Percentiles rank a stretch among this genome's conserved stretches.
Conservation (phyloP, 129 eudicot genomes). For the Lactuca sativa region DNA sequence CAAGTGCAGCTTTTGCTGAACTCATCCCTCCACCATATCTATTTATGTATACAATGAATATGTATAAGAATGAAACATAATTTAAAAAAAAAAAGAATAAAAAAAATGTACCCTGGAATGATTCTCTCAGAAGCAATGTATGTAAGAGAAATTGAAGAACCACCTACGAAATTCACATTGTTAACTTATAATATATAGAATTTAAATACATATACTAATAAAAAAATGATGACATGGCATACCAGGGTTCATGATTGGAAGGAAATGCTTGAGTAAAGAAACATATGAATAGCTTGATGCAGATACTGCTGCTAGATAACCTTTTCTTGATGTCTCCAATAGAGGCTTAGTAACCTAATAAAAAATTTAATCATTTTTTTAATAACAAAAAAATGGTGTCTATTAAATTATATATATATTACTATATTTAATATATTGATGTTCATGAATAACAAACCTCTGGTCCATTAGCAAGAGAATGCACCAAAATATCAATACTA, state of each 20-base stretch:
- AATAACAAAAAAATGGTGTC: constrained; percentile 6
- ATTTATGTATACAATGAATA: neutral
- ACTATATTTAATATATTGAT: neutral
- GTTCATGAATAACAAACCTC: constrained; percentile 50
- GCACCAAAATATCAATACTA: constrained; percentile 94
- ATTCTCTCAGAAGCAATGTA: constrained; percentile 94
- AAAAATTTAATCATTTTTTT: neutral
- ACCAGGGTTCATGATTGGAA: constrained; percentile 95
- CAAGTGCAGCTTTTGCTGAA: constrained; percentile 96
- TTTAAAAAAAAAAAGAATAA: neutral
- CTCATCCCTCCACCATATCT: constrained; percentile 99
- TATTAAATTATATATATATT: neutral
- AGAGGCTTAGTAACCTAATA: constrained; percentile 82
- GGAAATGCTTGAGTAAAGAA: constrained; percentile 86
- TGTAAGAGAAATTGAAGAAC: constrained; percentile 88
- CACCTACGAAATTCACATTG: constrained; percentile 48
- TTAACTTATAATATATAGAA: constrained; percentile 2
- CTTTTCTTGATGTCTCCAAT: constrained; percentile 87
- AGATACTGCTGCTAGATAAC: constrained; percentile 93
- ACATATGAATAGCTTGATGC: constrained; percentile 96
- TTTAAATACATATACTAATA: constrained; percentile 3
- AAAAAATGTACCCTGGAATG: constrained; percentile 68
- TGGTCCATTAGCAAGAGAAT: constrained; percentile 97
- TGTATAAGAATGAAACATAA: constrained; percentile 5
- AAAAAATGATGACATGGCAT: constrained; percentile 11